Percentiles rank a stretch among this genome's conserved stretches.
These are phyloP conservation scores for Microthlaspi erraticum DNA, from an alignment of 345 rosid species.

Conservation along the genomic window DNA sequence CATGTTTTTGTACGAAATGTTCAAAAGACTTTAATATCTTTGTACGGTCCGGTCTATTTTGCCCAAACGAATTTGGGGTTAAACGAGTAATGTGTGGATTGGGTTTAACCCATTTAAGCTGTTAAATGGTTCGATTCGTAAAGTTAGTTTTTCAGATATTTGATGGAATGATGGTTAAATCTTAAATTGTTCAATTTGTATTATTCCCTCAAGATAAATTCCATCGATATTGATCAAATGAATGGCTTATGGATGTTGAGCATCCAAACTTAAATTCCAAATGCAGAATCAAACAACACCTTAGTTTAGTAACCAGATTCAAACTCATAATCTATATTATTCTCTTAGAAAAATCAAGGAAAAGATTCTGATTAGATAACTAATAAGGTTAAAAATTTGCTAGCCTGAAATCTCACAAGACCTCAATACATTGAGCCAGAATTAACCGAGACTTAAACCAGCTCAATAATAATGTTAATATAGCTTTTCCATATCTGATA, in stretches of 20 bases:
- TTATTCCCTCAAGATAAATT: too few species aligned
- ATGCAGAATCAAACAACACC: not conserved
- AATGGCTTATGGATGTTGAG: not conserved
- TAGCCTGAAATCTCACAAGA: not conserved
- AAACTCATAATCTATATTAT: not conserved
- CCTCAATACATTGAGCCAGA: not conserved
- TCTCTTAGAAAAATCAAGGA: not conserved
- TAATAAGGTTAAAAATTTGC: too few species aligned
- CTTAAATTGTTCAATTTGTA: not conserved
- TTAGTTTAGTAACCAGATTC: not conserved
- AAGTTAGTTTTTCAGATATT: not conserved
- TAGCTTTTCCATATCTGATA: not conserved
- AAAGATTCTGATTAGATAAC: not conserved
- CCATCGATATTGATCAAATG: not conserved
- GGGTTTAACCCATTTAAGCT: not conserved
- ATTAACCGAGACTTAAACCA: too few species aligned
- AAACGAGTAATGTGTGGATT: not conserved
- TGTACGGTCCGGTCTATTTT: not conserved
- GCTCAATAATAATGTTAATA: too few species aligned
- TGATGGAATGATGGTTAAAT: not conserved
- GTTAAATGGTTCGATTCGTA: not conserved
- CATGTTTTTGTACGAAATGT: constrained; percentile 6
- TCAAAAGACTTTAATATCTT: not conserved
- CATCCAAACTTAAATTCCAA: not conserved
- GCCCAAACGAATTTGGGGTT: not conserved